A percentile compares a stretch with the other conserved stretches of the same genome.
Conservation (phyloP, 2,329 filamentous ascomycete genomes). For the Karstenula rhodostoma region DNA sequence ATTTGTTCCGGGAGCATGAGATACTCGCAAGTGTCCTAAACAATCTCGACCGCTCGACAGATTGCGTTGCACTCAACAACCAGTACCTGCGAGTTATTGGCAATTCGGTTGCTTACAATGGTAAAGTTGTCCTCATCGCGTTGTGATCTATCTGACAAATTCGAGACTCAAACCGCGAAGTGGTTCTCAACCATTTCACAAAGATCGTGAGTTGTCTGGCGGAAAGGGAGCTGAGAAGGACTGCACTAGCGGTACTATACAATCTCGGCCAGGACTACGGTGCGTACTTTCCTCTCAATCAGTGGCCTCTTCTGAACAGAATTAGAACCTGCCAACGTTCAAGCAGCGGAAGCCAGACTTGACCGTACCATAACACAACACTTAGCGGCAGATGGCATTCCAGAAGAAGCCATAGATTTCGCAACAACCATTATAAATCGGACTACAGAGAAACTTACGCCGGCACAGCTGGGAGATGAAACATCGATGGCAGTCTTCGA, state of each 20-base stretch:
- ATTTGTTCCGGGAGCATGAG: conserved; percentile 34
- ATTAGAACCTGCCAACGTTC: conserved; percentile 45
- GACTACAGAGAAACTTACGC: conserved; percentile 47
- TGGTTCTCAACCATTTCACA: conserved; percentile 33
- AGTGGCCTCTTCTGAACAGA: conserved; percentile 22
- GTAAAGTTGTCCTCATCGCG: conserved; percentile 23
- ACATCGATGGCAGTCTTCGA: conserved; percentile 39
- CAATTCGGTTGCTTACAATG: conserved; percentile 49
- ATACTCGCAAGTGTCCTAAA: conserved; percentile 39
- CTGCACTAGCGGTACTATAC: conserved; percentile 52
- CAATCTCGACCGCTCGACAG: conserved; percentile 30
- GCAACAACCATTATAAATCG: conserved; percentile 46
- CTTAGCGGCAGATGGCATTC: conserved; percentile 35
- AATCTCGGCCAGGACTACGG: conserved; percentile 55
- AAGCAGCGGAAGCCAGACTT: conserved; percentile 44
- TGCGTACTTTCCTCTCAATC: conserved; percentile 22
- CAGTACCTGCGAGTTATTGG: conserved; percentile 50
- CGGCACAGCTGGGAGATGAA: conserved; percentile 42
- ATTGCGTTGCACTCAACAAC: conserved; percentile 33
- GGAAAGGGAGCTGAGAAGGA: conserved; percentile 32
- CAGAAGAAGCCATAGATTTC: conserved; percentile 44
- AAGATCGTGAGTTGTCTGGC: conserved; percentile 38
- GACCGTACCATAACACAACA: conserved; percentile 39
- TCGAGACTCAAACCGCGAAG: conserved; percentile 44
- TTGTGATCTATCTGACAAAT: conserved; percentile 24